Evolutionary conservation across 2,329 filamentous ascomycete species (phyloP).

Genomic region (Diaporthe velutina): DNA sequence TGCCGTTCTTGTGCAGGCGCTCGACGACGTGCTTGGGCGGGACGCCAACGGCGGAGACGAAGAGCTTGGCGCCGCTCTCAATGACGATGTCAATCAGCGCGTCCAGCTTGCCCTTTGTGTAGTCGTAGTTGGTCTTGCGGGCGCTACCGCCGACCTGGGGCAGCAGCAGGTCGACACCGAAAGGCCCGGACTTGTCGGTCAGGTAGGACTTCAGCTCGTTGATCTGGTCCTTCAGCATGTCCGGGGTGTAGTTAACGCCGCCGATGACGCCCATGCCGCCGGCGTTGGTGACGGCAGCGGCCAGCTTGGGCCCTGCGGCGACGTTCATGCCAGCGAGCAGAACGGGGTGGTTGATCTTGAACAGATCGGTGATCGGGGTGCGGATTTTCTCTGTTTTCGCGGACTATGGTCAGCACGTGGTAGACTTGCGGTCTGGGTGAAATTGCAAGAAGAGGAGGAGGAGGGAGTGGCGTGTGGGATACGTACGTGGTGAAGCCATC

Average conservation of each 20-base stretch:
- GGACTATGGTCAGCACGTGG: not conserved
- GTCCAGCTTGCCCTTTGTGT: constrained; percentile 98
- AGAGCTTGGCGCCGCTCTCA: constrained; percentile 89
- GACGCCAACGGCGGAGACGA: constrained; percentile 96
- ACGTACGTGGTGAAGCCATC: constrained; percentile 87
- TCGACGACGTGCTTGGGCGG: constrained; percentile 92
- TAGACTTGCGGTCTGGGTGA: not conserved
- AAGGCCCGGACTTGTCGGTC: constrained; percentile 91
- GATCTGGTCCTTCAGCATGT: constrained; percentile 97
- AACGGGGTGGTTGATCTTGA: constrained; percentile 97
- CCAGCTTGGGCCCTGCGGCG: constrained; percentile 94
- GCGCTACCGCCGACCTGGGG: constrained; percentile 95
- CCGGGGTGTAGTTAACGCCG: constrained; percentile 94
- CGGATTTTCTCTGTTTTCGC: constrained; percentile 80
- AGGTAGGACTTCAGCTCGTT: constrained; percentile 92
- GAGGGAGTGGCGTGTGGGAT: not conserved
- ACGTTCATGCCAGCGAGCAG: constrained; percentile 99
- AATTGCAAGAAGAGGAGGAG: constrained; percentile 24
- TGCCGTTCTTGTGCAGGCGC: constrained; percentile 85
- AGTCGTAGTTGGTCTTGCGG: constrained; percentile 99
- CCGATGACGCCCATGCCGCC: constrained; percentile 97
- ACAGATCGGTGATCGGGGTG: constrained; percentile 92
- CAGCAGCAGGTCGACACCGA: constrained; percentile 92
- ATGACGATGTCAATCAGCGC: constrained; percentile 94
- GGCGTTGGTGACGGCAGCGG: constrained; percentile 96